Evolutionary conservation across 2,329 filamentous ascomycete species (phyloP).

Genomic region (Sclerotinia sclerotiorum): DNA sequence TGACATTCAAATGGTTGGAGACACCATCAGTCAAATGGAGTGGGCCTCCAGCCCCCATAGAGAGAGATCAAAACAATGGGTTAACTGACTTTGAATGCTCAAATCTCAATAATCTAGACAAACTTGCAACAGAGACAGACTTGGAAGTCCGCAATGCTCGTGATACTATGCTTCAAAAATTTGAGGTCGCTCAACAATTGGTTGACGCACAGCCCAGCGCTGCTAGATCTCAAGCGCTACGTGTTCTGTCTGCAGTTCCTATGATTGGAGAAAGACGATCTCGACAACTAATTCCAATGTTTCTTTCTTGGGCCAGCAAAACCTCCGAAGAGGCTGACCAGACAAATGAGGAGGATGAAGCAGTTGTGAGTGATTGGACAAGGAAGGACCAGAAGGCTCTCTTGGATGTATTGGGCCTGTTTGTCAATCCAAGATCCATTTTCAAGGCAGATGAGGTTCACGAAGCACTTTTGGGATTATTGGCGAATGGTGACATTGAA

Average conservation of each 20-base stretch:
- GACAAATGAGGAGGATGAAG: slow-evolving; percentile 33
- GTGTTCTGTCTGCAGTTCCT: slow-evolving; percentile 72
- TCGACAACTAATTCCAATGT: slow-evolving; percentile 78
- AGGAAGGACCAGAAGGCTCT: slow-evolving; percentile 81
- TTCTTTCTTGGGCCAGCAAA: slow-evolving; percentile 74
- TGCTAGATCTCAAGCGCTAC: slow-evolving; percentile 75
- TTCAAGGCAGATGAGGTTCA: slow-evolving; percentile 78
- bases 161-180: slow-evolving; percentile 60
- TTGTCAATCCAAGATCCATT: slow-evolving; percentile 81
- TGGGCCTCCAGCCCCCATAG: slow-evolving; percentile 44
- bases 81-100: slow-evolving; percentile 82
- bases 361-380: slow-evolving; percentile 58
- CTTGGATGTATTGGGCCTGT: slow-evolving; percentile 77
- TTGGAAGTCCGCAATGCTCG: slow-evolving; percentile 53
- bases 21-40: slow-evolving; percentile 56
- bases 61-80: slow-evolving; percentile 43
- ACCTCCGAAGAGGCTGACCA: slow-evolving; percentile 42
- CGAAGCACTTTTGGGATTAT: slow-evolving; percentile 67
- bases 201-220: slow-evolving; percentile 52
- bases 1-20: slow-evolving; percentile 78
- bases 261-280: slow-evolving; percentile 82
- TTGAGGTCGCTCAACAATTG: slow-evolving; percentile 62
- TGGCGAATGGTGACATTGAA: slow-evolving; percentile 86
- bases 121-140: slow-evolving; percentile 52
- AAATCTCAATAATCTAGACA: slow-evolving; percentile 63